A percentile compares a stretch with the other conserved stretches of the same genome.
phyloP scores from a whole-genome alignment of 1,139 yeast genomes.

The Zygoascus hellenicus region DNA sequence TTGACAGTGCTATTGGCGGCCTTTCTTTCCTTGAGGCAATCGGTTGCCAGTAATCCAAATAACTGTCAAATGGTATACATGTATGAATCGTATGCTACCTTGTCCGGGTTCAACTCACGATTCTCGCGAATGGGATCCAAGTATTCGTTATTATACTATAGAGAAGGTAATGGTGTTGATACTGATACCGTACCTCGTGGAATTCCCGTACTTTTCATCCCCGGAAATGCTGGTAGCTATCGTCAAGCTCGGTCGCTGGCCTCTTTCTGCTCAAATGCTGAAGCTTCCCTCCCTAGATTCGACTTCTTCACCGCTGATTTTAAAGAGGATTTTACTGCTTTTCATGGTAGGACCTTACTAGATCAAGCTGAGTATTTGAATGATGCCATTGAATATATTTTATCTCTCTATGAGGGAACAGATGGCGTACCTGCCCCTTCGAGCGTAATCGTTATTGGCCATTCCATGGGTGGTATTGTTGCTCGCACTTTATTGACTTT shows the following conservation, averaged over 20 bases:
- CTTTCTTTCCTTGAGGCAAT: neutral
- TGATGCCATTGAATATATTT: constrained; percentile 75
- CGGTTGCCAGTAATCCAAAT: constrained; percentile 5
- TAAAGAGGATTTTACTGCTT: constrained; percentile 94
- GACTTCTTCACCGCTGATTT: constrained; percentile 82
- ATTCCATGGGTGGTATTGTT: constrained; percentile 97
- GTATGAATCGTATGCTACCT: constrained; percentile 20
- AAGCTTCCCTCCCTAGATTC: constrained; percentile 38
- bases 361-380: constrained; percentile 94
- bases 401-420: constrained; percentile 49
- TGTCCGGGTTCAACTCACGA: constrained; percentile 48
- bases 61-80: constrained; percentile 12
- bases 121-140: constrained; percentile 73
- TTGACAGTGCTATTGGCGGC: neutral
- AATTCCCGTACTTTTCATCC: constrained; percentile 83
- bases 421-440: constrained; percentile 39
- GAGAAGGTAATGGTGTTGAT: constrained; percentile 51
- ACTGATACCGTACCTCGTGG: constrained; percentile 49
- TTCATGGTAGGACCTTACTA: constrained; percentile 88
- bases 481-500: constrained; percentile 74
- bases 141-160: constrained; percentile 72
- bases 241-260: constrained; percentile 91
- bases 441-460: constrained; percentile 79
- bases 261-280: constrained; percentile 51
- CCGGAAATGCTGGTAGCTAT: constrained; percentile 96